A percentile compares a stretch with the other conserved stretches of the same genome.
Evolutionary conservation across 768 basidiomycete genomes (phyloP).

Genomic region (Leccinum aurantiacum): DNA sequence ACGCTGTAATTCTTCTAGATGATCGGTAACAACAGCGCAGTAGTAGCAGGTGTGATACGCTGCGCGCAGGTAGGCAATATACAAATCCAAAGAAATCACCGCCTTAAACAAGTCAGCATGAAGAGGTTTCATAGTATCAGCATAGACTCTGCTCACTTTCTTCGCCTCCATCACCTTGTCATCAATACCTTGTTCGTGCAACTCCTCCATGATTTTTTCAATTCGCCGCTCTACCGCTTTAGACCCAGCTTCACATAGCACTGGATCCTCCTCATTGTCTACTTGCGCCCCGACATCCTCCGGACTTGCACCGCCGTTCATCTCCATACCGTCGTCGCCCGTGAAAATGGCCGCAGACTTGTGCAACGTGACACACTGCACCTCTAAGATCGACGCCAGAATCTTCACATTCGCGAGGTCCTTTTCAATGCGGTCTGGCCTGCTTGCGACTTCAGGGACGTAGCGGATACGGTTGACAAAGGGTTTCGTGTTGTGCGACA

Average conservation of each 20-base stretch:
- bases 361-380: conserved; percentile 57
- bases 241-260: conserved; percentile 64
- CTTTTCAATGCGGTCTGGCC: conserved; percentile 75
- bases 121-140: conserved; percentile 17
- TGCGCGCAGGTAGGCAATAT: conserved; percentile 88
- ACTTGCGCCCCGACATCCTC: conserved; percentile 36
- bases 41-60: conserved; percentile 98
- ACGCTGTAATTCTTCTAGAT: conserved; percentile 91
- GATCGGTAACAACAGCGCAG: conserved; percentile 90
- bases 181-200: conserved; percentile 68
- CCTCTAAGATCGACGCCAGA: conserved; percentile 75
- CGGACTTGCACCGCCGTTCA: conserved; percentile 29
- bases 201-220: conserved; percentile 69
- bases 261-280: conserved; percentile 45
- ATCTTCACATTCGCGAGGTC: conserved; percentile 76
- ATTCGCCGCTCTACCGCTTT: conserved; percentile 82
- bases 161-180: conserved; percentile 66
- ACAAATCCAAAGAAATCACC: conserved; percentile 84
- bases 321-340: conserved; percentile 22
- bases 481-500: conserved; percentile 76
- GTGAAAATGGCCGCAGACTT: conserved; percentile 28
- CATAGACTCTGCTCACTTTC: conserved; percentile 52
- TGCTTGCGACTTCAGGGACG: conserved; percentile 79
- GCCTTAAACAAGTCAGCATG: conserved; percentile 47
- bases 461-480: conserved; percentile 77